A percentile compares a stretch with the other conserved stretches of the same genome.
Evolutionary conservation across 257 asterid genomes (phyloP).

Genomic region (Scutellaria baicalensis): DNA sequence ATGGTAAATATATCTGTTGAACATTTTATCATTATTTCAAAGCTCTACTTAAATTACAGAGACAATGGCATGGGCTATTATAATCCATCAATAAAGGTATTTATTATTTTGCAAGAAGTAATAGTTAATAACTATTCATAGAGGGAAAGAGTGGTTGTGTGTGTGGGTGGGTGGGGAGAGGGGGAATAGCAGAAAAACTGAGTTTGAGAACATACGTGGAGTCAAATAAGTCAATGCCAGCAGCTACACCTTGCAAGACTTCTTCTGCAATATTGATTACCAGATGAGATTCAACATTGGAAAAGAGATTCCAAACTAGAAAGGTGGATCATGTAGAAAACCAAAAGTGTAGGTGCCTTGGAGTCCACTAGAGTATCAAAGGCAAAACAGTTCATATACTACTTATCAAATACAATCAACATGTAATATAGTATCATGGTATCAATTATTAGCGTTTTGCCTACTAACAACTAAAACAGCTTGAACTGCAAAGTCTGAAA

Average conservation of each 20-base stretch:
- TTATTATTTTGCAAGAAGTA: not conserved
- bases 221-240: slow-evolving; percentile 88
- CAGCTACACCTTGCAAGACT: slow-evolving; percentile 92
- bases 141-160: not conserved
- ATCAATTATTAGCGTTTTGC: not conserved
- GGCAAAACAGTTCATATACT: not conserved
- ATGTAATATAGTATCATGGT: not conserved
- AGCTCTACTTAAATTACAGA: not conserved
- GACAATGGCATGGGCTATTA: not conserved
- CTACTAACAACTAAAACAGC: not conserved
- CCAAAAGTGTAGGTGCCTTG: not conserved
- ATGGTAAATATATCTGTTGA: slow-evolving; percentile 70
- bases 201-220: slow-evolving; percentile 54
- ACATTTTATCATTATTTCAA: not conserved
- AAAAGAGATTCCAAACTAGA: slow-evolving; percentile 1
- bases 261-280: slow-evolving; percentile 58
- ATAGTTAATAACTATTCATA: not conserved
- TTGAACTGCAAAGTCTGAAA: not conserved
- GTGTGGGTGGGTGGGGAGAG: not conserved
- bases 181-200: not conserved
- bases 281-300: not conserved
- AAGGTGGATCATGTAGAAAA: not conserved
- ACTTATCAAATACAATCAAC: slow-evolving; percentile 2
- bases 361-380: not conserved
- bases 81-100: not conserved